These are phyloP conservation scores for Ustilago loliicola DNA, from an alignment of 1,284 basidiomycete species.

Conservation along the genomic window DNA sequence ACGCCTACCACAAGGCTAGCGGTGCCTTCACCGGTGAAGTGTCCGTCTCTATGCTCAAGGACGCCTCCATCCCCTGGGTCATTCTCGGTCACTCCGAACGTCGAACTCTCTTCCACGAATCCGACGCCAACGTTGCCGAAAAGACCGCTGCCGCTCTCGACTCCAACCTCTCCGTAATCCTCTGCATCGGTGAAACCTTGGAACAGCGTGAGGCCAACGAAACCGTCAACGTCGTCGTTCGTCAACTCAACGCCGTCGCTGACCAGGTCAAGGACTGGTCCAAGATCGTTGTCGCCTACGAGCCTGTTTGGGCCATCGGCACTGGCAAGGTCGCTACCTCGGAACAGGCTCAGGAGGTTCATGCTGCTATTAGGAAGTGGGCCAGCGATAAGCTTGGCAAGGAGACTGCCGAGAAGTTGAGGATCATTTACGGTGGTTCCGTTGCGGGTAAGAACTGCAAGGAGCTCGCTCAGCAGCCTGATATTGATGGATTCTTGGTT, in stretches of 20 bases:
- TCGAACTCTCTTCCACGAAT: conserved; percentile 90
- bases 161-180: conserved; percentile 84
- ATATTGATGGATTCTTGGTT: conserved; percentile 99
- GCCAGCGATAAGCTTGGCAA: conserved; percentile 78
- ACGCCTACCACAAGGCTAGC: conserved; percentile 84
- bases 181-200: conserved; percentile 96
- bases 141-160: conserved; percentile 85
- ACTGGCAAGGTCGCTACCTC: conserved; percentile 95
- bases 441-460: conserved; percentile 89
- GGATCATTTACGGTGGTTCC: conserved; percentile 96
- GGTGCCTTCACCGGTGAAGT: conserved; percentile 87
- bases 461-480: conserved; percentile 77
- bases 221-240: conserved; percentile 84
- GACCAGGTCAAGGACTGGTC: conserved; percentile 81
- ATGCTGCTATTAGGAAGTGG: conserved; percentile 85
- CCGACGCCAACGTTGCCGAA: conserved; percentile 83
- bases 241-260: conserved; percentile 85
- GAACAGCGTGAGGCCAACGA: conserved; percentile 84
- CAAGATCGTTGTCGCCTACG: conserved; percentile 89
- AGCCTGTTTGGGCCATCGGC: conserved; percentile 94
- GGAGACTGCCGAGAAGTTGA: conserved; percentile 80
- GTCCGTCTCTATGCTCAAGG: conserved; percentile 78
- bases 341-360: conserved; percentile 90
- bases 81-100: conserved; percentile 99
- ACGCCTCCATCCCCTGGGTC: conserved; percentile 89